Base-by-base conservation (phyloP, 352 stramenopile genomes). In the Phytopythium chamaehyphon region DNA sequence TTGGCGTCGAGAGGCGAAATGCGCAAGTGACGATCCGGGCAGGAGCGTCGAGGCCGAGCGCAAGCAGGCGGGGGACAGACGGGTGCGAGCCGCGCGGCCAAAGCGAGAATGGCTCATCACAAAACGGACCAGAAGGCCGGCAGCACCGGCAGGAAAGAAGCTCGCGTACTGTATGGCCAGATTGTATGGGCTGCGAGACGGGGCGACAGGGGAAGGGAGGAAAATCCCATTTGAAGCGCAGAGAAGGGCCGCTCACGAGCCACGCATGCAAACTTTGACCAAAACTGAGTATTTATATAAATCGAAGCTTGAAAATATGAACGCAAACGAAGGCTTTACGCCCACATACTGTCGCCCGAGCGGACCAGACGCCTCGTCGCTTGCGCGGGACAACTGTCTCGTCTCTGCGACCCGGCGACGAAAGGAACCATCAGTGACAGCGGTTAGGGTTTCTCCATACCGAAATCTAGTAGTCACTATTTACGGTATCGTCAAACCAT, bases 31-130 rank as follows among this genome's bases (percentile, higher is more conserved):
- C 18, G n/a, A 39, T 39, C 14, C 14, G 28, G n/a, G 22, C 8
- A 18, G 19, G 39, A 22, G 45, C 15, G 23, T 12, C 6, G 52
- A 15, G 40, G 31, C 26, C 10, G 47, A 48, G 50, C 45, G 57
- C 55, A 42, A 46, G 21, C 39, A 22, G 16, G 15, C 19, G 18
- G 14, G 24, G 42, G 49, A 52, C n/a, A n/a, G 54, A 67, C 43
- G 28, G 28, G 48, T 66, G 36, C 12, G 48, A 6, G 23, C 49
- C 16, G 40, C 37, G 24, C 38, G 47, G 66, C 56, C 24, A 26
- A 75, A 70, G 47, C 53, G 51, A 65, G 56, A 72, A 54, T 75
- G 64, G 60, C 44, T 53, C 28, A 33, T 33, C 19, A 37, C 51
- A n/a, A 37, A 57, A 62, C 59, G n/a, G 48, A 40, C 33, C 35